Conservation (phyloP, 352 stramenopile genomes). For the Globisporangium spinosum region DNA sequence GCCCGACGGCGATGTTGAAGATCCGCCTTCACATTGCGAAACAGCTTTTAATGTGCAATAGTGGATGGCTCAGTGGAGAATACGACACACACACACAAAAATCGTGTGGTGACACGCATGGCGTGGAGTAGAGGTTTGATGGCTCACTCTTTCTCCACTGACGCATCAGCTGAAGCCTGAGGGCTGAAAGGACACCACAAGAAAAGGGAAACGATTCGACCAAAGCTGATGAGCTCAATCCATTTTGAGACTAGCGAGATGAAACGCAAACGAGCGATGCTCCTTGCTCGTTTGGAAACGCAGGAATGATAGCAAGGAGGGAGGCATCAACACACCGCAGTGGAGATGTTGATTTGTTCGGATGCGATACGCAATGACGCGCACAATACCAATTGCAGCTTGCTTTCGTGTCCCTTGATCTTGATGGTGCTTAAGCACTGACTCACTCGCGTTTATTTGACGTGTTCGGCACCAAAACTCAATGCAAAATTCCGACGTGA, state of each 20-base stretch:
- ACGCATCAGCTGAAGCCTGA: not conserved
- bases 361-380: not conserved
- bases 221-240: not conserved
- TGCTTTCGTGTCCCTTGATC: not conserved
- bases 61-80: not conserved
- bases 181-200: not conserved
- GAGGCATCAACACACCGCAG: not conserved
- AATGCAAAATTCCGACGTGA: not conserved
- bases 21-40: conserved; percentile 12
- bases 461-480: not conserved
- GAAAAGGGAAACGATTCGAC: not conserved
- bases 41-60: conserved; percentile 8
- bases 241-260: not conserved
- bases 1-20: conserved; percentile 1
- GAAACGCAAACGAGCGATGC: not conserved
- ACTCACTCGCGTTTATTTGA: not conserved
- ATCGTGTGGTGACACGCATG: conserved; percentile 14
- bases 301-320: not conserved
- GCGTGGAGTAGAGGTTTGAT: conserved; percentile 10
- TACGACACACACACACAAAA: conserved; percentile 1
- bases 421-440: not conserved
- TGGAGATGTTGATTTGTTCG: not conserved
- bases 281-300: not conserved
- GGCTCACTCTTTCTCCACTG: not conserved
- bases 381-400: not conserved